These are phyloP conservation scores for Chamaecyparis obtusa DNA, from an alignment of 75 land plant genomes.

Conservation along the genomic window DNA sequence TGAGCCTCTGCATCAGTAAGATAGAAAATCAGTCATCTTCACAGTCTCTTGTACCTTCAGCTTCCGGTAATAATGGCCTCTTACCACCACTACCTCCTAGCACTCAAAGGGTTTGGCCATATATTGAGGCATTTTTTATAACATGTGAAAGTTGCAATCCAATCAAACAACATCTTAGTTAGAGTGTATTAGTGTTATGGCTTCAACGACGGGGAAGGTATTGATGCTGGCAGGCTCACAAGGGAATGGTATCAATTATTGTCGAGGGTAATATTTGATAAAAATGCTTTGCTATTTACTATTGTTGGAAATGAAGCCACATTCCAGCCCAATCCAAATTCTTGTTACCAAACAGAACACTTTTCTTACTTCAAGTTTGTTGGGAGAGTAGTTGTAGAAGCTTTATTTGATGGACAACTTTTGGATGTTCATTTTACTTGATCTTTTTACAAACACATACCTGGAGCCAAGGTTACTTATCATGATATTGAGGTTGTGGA, in stretches of 20 bases:
- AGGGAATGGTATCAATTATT: slow-evolving; percentile 97
- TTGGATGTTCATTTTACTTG: slow-evolving; percentile 96
- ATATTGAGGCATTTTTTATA: slow-evolving; percentile 96
- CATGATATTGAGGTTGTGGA: slow-evolving; percentile 99
- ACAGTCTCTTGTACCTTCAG: slow-evolving; percentile 33
- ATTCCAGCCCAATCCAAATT: slow-evolving; percentile 98
- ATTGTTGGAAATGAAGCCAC: slow-evolving; percentile 98
- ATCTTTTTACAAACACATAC: slow-evolving; percentile 96
- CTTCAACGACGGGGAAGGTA: slow-evolving; percentile 99
- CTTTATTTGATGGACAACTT: slow-evolving; percentile 95
- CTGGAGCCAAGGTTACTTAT: slow-evolving; percentile 93
- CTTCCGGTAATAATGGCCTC: slow-evolving; percentile 32
- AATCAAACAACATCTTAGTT: slow-evolving; percentile 46
- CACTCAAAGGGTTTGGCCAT: slow-evolving; percentile 86
- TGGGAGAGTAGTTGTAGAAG: slow-evolving; percentile 98
- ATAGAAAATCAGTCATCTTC: slow-evolving; percentile 70
- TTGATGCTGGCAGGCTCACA: slow-evolving; percentile 98
- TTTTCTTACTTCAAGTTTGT: slow-evolving; percentile 98
- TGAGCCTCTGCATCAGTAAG: slow-evolving; percentile 81
- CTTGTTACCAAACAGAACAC: slow-evolving; percentile 97
- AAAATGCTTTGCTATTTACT: slow-evolving; percentile 93
- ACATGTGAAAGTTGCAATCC: slow-evolving; percentile 87
- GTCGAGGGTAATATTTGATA: slow-evolving; percentile 95
- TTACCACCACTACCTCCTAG: slow-evolving; percentile 90
- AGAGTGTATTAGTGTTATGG: slow-evolving; percentile 37